Conservation (phyloP, 1,139 yeast species). For the Nematodospora anomalae region DNA sequence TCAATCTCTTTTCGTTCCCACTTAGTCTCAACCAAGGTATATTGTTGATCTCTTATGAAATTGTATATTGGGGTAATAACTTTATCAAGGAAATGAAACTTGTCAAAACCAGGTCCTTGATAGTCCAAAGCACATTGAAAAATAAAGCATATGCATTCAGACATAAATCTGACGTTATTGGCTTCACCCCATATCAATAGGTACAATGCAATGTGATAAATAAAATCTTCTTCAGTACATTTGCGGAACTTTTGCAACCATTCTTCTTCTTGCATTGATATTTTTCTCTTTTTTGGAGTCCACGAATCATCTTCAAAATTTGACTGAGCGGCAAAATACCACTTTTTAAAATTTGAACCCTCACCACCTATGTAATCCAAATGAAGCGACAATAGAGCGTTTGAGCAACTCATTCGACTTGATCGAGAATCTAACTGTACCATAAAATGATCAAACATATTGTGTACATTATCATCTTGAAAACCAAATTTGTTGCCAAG, state of each 20-base stretch:
- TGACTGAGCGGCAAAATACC: constrained; percentile 39
- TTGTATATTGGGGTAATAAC: constrained; percentile 49
- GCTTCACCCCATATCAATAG: constrained; percentile 47
- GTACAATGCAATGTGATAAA: constrained; percentile 34
- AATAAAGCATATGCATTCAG: constrained; percentile 43
- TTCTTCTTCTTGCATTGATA: constrained; percentile 14
- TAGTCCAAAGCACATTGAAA: constrained; percentile 33
- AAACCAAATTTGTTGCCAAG: constrained; percentile 31
- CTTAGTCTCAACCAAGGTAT: constrained; percentile 32
- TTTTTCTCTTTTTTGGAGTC: constrained; percentile 7
- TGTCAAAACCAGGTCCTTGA: constrained; percentile 11
- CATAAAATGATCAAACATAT: constrained; percentile 43
- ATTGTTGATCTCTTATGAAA: constrained; percentile 45
- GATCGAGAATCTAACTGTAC: constrained; percentile 40
- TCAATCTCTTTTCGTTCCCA: constrained; percentile 59
- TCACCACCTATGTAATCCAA: constrained; percentile 46
- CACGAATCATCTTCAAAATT: constrained; percentile 11
- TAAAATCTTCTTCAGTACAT: constrained; percentile 28
- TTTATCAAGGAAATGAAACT: constrained; percentile 31
- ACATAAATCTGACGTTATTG: constrained; percentile 42
- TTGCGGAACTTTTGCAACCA: constrained; percentile 21
- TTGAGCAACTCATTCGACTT: constrained; percentile 35
- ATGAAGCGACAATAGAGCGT: constrained; percentile 39
- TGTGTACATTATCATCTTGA: constrained; percentile 35
- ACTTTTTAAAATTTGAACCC: constrained; percentile 39